phyloP scores from a whole-genome alignment of 306 rosid genomes.

The Fagus crenata region DNA sequence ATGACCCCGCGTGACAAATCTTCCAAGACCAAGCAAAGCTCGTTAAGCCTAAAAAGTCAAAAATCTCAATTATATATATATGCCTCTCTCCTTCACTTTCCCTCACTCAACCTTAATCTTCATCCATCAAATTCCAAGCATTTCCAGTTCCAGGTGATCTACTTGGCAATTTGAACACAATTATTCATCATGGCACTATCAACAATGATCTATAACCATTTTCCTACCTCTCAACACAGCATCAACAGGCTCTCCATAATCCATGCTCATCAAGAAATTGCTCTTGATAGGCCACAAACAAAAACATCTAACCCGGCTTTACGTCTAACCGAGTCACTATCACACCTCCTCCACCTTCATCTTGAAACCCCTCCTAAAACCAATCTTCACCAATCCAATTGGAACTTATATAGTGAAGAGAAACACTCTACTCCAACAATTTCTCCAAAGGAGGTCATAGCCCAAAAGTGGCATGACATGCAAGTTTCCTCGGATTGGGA shows the following conservation, averaged over 20 bases:
- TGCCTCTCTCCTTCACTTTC: neutral
- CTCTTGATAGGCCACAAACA: constrained; percentile 27
- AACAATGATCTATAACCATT: constrained; percentile 21
- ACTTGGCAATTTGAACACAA: neutral
- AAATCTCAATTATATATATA: neutral
- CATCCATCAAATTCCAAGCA: neutral
- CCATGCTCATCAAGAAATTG: constrained; percentile 29
- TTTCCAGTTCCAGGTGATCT: neutral
- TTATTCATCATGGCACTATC: constrained; percentile 39
- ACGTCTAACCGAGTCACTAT: constrained; percentile 52
- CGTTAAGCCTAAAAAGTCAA: neutral
- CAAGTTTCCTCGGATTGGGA: constrained; percentile 54
- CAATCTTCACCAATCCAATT: neutral
- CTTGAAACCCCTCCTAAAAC: constrained; percentile 32
- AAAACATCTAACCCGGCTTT: constrained; percentile 26
- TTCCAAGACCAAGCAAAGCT: neutral
- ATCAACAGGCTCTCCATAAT: constrained; percentile 5
- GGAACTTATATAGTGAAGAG: constrained; percentile 23
- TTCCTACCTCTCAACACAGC: constrained; percentile 13
- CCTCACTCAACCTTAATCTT: neutral
- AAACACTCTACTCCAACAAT: constrained; percentile 47
- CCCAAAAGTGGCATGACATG: constrained; percentile 54
- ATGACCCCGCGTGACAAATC: neutral
- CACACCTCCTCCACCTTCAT: constrained; percentile 50
- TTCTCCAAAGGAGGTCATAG: constrained; percentile 59